phyloP scores from a whole-genome alignment of 1,284 basidiomycete species.

The Cryptococcus sp. region DNA sequence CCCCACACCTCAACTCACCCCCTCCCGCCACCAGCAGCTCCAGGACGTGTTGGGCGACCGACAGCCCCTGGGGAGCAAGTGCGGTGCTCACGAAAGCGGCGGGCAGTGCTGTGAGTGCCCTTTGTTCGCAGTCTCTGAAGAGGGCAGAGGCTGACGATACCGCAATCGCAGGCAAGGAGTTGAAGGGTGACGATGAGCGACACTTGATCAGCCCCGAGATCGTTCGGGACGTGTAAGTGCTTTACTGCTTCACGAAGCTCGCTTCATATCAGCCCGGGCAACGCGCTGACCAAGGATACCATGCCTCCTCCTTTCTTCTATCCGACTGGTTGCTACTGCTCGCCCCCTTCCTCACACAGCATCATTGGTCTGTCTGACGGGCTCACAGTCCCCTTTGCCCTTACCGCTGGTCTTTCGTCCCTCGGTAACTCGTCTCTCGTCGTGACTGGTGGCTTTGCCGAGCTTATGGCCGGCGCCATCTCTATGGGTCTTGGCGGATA shows the following conservation, averaged over 20 bases:
- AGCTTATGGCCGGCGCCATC: conserved; percentile 91
- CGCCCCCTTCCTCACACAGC: conserved; percentile 50
- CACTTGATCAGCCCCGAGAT: conserved; percentile 51
- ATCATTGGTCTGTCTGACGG: conserved; percentile 95
- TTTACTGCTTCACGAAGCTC: no score
- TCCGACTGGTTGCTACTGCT: no score
- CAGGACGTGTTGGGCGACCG: conserved; percentile 32
- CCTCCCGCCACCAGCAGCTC: conserved; percentile 26
- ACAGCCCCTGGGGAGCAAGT: conserved; percentile 43
- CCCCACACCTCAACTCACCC: background rate
- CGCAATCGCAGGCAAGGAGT: conserved; percentile 36
- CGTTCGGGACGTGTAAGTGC: conserved; percentile 50
- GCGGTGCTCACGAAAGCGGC: conserved; percentile 34
- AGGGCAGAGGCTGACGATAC: background rate
- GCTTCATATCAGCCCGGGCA: background rate
- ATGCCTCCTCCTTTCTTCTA: background rate
- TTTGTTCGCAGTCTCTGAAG: background rate
- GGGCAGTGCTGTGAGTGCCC: conserved; percentile 39
- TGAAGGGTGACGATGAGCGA: conserved; percentile 51
- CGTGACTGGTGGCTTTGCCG: conserved; percentile 84
- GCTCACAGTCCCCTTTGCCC: conserved; percentile 88
- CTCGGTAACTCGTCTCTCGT: conserved; percentile 84
- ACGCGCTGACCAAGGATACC: background rate
- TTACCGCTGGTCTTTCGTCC: conserved; percentile 78
- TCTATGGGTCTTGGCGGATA: conserved; percentile 96